phyloP scores from a whole-genome alignment of 192 early-diverging fungal species.

The Thoreauomyces humboldtii region DNA sequence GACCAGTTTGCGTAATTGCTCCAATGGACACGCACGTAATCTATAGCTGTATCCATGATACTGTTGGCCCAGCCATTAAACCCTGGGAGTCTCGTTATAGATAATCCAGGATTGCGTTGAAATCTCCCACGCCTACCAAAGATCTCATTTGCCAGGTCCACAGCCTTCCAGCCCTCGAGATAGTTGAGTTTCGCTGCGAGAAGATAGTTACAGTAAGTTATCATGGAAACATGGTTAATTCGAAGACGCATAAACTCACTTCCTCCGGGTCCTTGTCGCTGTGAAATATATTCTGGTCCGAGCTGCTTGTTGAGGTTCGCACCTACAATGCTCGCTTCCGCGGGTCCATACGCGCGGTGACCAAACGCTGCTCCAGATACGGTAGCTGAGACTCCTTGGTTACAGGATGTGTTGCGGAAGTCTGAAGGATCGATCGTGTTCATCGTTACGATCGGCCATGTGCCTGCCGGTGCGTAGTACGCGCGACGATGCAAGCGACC shows the following conservation, averaged over 20 bases:
- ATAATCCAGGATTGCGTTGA: too few relatives aligned
- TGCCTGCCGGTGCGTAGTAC: too few relatives aligned
- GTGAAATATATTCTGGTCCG: slow-evolving; percentile 66
- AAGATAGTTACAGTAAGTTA: not conserved
- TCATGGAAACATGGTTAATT: too few relatives aligned
- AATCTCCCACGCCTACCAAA: too few relatives aligned
- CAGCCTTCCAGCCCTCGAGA: slow-evolving; percentile 78
- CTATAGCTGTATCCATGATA: slow-evolving; percentile 71
- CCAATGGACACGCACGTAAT: too few relatives aligned
- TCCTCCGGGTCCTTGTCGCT: slow-evolving; percentile 67
- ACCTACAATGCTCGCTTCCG: not conserved
- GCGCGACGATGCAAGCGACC: too few relatives aligned
- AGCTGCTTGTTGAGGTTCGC: slow-evolving; percentile 55
- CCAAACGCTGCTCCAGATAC: not conserved
- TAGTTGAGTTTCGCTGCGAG: slow-evolving; percentile 60
- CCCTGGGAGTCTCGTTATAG: too few relatives aligned
- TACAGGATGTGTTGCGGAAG: too few relatives aligned
- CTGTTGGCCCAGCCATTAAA: slow-evolving; percentile 88
- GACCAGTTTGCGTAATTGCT: too few relatives aligned
- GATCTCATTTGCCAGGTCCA: slow-evolving; percentile 85
- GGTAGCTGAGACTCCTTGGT: too few relatives aligned
- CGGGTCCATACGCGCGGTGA: not conserved
- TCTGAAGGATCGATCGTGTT: too few relatives aligned
- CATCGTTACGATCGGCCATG: too few relatives aligned
- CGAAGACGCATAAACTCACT: slow-evolving; percentile 8